Evolutionary conservation across 2,329 filamentous ascomycete genomes (phyloP).

Genomic region (Fusarium sp.): DNA sequence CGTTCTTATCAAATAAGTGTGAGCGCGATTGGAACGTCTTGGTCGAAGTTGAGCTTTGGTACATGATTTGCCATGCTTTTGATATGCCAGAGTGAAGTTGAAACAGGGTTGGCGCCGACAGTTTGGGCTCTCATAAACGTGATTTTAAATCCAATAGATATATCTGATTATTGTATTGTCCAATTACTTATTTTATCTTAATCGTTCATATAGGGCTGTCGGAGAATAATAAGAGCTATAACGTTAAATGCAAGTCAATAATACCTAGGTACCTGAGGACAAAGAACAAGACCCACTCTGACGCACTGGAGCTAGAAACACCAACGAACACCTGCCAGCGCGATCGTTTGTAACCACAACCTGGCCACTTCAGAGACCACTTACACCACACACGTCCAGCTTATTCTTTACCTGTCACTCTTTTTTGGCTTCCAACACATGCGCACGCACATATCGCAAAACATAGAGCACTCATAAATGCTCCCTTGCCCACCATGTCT

Average conservation of each 20-base stretch:
- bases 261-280: neutral
- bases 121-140: neutral
- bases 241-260: neutral
- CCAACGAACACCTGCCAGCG: constrained; percentile 31
- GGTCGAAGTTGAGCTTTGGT: neutral
- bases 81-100: constrained; percentile 4
- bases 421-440: constrained; percentile 2
- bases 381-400: constrained; percentile 1
- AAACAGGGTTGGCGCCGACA: neutral
- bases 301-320: constrained; percentile 42
- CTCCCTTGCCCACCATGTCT: constrained; percentile 59
- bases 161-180: too few species aligned
- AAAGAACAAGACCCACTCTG: constrained; percentile 45
- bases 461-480: constrained; percentile 35
- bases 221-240: neutral
- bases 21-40: constrained; percentile 9
- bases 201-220: neutral
- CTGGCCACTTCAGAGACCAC: constrained; percentile 39
- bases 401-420: neutral
- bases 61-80: constrained; percentile 20
- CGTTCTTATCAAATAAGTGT: neutral
- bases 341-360: constrained; percentile 36
- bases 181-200: neutral
- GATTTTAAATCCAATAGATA: too few species aligned
- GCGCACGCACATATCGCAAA: neutral